These are phyloP conservation scores for Takakia lepidozioides DNA, from an alignment of 225 moss, liverwort and hornwort genomes.

Conservation along the genomic window DNA sequence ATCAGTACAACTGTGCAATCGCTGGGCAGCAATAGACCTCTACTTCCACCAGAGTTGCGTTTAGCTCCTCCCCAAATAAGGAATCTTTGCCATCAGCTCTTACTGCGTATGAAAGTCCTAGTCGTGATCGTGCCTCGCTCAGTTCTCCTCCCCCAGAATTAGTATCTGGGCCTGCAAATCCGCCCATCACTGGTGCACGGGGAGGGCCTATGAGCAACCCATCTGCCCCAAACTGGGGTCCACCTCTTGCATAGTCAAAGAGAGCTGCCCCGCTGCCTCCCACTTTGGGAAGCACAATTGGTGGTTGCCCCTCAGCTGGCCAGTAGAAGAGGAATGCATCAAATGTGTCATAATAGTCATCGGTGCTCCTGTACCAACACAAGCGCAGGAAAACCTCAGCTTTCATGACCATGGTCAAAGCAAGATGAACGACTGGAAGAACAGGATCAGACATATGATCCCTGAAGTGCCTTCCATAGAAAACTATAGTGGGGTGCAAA, in stretches of 20 bases:
- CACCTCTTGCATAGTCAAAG: constrained; percentile 42
- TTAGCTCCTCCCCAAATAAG: not conserved
- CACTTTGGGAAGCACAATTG: constrained; percentile 27
- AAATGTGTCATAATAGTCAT: constrained; percentile 47
- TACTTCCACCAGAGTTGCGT: constrained; percentile 3
- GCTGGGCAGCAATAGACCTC: constrained; percentile 2
- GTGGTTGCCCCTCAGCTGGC: constrained; percentile 6
- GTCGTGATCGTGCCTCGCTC: constrained; percentile 32
- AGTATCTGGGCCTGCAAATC: constrained; percentile 2
- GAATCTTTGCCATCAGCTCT: constrained; percentile 36
- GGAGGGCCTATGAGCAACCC: constrained; percentile 46
- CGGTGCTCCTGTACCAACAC: constrained; percentile 45
- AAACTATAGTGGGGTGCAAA: no score
- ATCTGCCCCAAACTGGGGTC: constrained; percentile 48
- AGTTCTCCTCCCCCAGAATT: constrained; percentile 2
- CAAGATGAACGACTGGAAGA: no score
- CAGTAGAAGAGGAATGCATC: constrained; percentile 51
- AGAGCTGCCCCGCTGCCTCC: constrained; percentile 47
- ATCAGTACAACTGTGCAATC: constrained; percentile 2
- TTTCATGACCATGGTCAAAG: no score
- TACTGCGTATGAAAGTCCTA: constrained; percentile 40
- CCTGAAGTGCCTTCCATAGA: no score
- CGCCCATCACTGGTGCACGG: constrained; percentile 10
- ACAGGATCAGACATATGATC: no score
- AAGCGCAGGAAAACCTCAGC: no score